Percentiles rank a stretch among this genome's conserved stretches.
phyloP scores from a whole-genome alignment of 2,329 filamentous ascomycete genomes.

The Alternaria rosae region DNA sequence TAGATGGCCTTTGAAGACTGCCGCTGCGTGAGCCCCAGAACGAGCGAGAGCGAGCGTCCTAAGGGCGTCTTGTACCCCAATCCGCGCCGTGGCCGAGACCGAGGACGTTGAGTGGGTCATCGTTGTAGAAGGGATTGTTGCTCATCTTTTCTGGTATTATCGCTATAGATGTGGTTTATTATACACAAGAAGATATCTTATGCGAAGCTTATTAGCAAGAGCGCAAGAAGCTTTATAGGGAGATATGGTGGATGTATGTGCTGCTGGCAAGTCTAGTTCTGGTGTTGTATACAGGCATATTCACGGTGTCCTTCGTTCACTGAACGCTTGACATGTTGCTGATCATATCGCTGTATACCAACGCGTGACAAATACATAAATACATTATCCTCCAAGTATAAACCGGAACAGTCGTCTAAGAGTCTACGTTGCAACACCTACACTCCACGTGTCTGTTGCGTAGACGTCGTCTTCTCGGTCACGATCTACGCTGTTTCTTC shows the following conservation, averaged over 20 bases:
- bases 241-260: neutral
- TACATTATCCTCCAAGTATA: neutral
- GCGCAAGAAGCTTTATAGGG: neutral
- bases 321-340: neutral
- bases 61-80: neutral
- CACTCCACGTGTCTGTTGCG: neutral
- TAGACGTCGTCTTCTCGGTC: neutral
- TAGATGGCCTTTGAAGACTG: neutral
- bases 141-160: neutral
- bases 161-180: neutral
- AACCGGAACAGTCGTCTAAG: neutral
- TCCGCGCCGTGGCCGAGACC: neutral
- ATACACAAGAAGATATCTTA: neutral
- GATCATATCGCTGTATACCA: neutral
- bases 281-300: neutral
- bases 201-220: neutral
- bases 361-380: neutral
- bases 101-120: neutral
- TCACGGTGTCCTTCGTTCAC: neutral
- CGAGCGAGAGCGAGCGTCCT: neutral
- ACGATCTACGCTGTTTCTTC: neutral
- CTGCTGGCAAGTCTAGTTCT: neutral
- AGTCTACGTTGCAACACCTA: neutral
- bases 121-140: neutral
- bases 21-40: neutral